These are phyloP conservation scores for Tetrahymena thermophila DNA, from an alignment of 73 alveolate genomes.

Conservation along the genomic window DNA sequence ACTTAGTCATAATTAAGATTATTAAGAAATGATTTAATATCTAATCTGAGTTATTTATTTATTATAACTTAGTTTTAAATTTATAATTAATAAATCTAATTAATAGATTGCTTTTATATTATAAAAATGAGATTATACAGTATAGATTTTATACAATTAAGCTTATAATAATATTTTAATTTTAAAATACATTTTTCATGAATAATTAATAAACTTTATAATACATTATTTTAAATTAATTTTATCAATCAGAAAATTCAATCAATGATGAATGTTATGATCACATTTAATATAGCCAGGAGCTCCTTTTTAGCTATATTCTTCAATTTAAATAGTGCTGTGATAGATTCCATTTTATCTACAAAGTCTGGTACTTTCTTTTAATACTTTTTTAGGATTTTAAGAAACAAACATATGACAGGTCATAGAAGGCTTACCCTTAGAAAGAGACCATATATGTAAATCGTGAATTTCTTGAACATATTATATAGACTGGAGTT, in stretches of 20 bases:
- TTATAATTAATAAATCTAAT: too few relatives aligned
- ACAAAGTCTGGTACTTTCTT: slow-evolving; percentile 35
- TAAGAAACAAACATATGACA: slow-evolving; percentile 50
- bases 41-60: too few relatives aligned
- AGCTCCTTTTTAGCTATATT: slow-evolving; percentile 11
- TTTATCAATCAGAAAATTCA: not conserved
- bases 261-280: slow-evolving; percentile 36
- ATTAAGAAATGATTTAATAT: too few relatives aligned
- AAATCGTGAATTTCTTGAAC: slow-evolving; percentile 81
- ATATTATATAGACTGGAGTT: slow-evolving; percentile 4
- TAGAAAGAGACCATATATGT: slow-evolving; percentile 84
- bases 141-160: too few relatives aligned
- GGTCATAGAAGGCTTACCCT: slow-evolving; percentile 74
- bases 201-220: not conserved
- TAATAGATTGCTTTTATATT: too few relatives aligned
- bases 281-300: slow-evolving; percentile 31
- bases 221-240: not conserved
- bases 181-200: not conserved
- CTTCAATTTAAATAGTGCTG: slow-evolving; percentile 28
- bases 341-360: slow-evolving; percentile 37
- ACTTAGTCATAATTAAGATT: too few relatives aligned
- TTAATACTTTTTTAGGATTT: slow-evolving; percentile 33
- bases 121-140: too few relatives aligned
- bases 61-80: too few relatives aligned
- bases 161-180: too few relatives aligned